Evolutionary conservation across 768 basidiomycete species (phyloP), one percentile per base, ranked within the genome.

Genomic region (Chalciporus piperatus): DNA sequence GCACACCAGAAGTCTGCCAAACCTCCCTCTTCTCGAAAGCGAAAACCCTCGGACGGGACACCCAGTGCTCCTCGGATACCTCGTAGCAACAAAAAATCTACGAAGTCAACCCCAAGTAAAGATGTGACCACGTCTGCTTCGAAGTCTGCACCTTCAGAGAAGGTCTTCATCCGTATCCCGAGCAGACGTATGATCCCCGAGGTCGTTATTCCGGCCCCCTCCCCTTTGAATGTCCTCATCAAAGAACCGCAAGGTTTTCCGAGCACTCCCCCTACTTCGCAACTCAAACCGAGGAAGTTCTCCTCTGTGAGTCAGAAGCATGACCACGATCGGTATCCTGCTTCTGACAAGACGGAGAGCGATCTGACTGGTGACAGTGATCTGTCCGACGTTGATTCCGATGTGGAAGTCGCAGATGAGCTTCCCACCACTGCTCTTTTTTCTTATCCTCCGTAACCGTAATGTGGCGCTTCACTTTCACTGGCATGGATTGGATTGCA

Each of bases 51-150:
- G 56, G 59, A 58, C 19, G 61, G 47, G n/a, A 9, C 55, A 1
- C 37, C 48, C 11, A 58, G 53, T 46, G 41, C 47, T 59, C 64
- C 66, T 68, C 66, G 68, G 66, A 70, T 66, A 58, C 55, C 66
- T 57, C 68, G 66, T 50, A 55, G 56, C 37, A 45, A 47, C 38
- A 57, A 55, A 43, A 60, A 56, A 41, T 37, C 50, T 13, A 22
- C 42, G 32, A 57, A 35, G n/a, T 22, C 42, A 38, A 54, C 54
- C 53, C 55, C 60, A 50, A 61, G 47, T 23, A 61, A 61, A 50
- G 44, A 50, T 3, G n/a, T 28, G 17, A 19, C 45, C 14, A 45
- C 52, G 37, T 41, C 64, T 41, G 28, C 52, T 59, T 61, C 59
- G 52, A 63, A 59, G 17, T 45, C 63, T 54, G 45, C 48, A 1